Conservation (phyloP, 2,329 filamentous ascomycete species). For the Stemphylium beticola region DNA sequence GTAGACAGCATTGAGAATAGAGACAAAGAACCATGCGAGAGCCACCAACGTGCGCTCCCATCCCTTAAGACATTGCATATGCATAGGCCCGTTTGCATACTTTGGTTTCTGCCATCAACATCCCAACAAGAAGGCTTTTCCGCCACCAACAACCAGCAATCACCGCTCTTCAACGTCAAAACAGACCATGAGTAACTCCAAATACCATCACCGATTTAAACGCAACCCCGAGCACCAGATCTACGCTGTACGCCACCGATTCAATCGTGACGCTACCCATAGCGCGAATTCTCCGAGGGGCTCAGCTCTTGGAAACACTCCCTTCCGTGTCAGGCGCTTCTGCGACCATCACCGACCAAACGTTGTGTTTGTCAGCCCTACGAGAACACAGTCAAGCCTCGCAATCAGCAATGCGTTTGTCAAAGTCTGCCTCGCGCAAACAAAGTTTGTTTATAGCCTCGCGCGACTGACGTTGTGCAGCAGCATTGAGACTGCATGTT, state of each 20-base stretch:
- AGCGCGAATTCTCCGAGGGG: conserved; percentile 8
- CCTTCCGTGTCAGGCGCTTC: conserved; percentile 4
- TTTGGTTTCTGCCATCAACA: background rate
- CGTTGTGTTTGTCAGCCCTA: conserved; percentile 2
- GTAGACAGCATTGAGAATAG: background rate
- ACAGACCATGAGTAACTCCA: background rate
- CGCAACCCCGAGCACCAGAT: background rate
- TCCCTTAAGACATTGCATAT: background rate
- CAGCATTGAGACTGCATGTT: conserved; percentile 6
- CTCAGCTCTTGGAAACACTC: background rate
- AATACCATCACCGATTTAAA: background rate
- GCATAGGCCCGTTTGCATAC: background rate
- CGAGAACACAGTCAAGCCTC: background rate
- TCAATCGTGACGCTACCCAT: background rate
- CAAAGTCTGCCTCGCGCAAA: conserved; percentile 12
- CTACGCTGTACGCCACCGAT: background rate
- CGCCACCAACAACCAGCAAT: background rate
- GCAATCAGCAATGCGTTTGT: background rate
- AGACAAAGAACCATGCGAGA: background rate
- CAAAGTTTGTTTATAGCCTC: conserved; percentile 3
- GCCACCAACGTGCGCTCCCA: background rate
- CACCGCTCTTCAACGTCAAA: background rate
- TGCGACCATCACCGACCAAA: background rate
- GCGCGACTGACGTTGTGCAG: conserved; percentile 1
- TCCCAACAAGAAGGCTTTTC: background rate